Evolutionary conservation across 495 filamentous ascomycete species (phyloP).

Genomic region (Choiromyces venosus): DNA sequence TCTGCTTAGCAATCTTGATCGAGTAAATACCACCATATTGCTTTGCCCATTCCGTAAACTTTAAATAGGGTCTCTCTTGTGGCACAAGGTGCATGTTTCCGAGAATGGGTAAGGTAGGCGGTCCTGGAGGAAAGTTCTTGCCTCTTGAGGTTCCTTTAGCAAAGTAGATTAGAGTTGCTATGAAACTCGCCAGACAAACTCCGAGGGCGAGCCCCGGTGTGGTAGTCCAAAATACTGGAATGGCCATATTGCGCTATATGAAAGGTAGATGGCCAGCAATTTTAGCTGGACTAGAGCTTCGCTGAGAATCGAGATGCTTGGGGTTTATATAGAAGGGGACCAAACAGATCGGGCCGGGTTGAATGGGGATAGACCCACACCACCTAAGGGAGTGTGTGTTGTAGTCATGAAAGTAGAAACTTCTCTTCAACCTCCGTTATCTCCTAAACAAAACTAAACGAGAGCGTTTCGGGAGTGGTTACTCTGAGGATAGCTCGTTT

Average conservation of each 20-base stretch:
- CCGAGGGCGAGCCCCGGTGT: background rate
- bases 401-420: background rate
- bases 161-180: constrained; percentile 7
- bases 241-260: background rate
- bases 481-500: background rate
- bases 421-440: background rate
- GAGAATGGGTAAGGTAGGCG: constrained; percentile 43
- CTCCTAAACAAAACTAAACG: background rate
- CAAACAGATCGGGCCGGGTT: background rate
- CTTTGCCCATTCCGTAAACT: constrained; percentile 49
- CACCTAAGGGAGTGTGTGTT: background rate
- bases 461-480: background rate
- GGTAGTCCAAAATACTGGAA: background rate
- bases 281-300: background rate
- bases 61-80: constrained; percentile 38
- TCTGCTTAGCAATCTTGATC: constrained; percentile 8
- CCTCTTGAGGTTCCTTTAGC: background rate
- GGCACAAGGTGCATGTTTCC: constrained; percentile 49
- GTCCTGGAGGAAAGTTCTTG: constrained; percentile 28
- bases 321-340: background rate
- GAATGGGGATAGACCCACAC: background rate
- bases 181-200: background rate
- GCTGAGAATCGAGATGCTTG: background rate
- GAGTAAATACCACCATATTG: constrained; percentile 45
- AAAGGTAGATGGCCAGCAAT: background rate